A percentile compares a stretch with the other conserved stretches of the same genome.
Evolutionary conservation across 1,139 yeast species (phyloP).

Genomic region (Yamadazyma diddensiae): DNA sequence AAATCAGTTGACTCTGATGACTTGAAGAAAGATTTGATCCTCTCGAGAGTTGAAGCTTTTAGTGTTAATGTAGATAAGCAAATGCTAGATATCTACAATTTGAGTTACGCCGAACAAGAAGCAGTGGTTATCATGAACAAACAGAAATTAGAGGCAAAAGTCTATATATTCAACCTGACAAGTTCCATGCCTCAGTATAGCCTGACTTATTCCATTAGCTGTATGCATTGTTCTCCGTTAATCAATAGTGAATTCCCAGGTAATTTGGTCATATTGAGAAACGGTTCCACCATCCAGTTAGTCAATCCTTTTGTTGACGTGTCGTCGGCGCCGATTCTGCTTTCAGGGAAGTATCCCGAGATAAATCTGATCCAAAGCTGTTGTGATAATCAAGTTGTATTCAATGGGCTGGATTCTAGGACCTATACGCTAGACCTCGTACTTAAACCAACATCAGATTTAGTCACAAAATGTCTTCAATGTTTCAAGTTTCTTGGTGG

Average conservation of each 20-base stretch:
- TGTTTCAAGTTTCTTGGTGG: slow-evolving; percentile 58
- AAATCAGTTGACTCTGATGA: slow-evolving; percentile 26
- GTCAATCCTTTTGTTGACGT: slow-evolving; percentile 67
- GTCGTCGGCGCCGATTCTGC: slow-evolving; percentile 33
- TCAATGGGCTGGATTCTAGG: slow-evolving; percentile 21
- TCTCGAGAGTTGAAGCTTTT: slow-evolving; percentile 57
- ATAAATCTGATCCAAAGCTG: slow-evolving; percentile 24
- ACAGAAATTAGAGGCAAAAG: slow-evolving; percentile 35
- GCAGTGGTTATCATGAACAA: slow-evolving; percentile 49
- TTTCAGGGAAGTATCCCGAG: slow-evolving; percentile 17
- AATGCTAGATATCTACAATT: slow-evolving; percentile 39
- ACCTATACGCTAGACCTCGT: slow-evolving; percentile 33
- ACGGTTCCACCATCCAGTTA: slow-evolving; percentile 35
- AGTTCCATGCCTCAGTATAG: slow-evolving; percentile 34
- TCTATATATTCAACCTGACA: slow-evolving; percentile 47
- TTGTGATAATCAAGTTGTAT: slow-evolving; percentile 27
- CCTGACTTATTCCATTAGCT: slow-evolving; percentile 31
- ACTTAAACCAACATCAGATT: slow-evolving; percentile 44
- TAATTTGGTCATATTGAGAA: slow-evolving; percentile 36
- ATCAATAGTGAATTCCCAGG: slow-evolving; percentile 31
- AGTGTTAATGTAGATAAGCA: slow-evolving; percentile 26
- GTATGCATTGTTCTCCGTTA: slow-evolving; percentile 43
- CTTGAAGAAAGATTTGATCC: slow-evolving; percentile 62
- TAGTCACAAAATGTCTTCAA: slow-evolving; percentile 42
- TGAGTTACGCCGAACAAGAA: slow-evolving; percentile 54